Percentiles rank a stretch among this genome's conserved stretches.
Conservation (phyloP, 2,329 filamentous ascomycete genomes). For the Ophiostoma quercus region DNA sequence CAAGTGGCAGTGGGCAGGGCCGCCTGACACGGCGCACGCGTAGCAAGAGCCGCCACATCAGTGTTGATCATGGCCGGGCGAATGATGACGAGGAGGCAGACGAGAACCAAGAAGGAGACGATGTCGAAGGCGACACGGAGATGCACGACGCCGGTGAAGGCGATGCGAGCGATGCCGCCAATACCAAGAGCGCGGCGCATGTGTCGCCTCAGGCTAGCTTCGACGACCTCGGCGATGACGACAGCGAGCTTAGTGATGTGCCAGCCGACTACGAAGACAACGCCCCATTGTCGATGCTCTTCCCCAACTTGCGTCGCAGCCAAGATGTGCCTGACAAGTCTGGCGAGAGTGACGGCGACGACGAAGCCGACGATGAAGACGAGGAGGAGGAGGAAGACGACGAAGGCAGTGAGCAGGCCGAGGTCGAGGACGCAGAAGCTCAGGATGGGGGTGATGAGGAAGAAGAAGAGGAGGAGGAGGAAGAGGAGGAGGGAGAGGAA, state of each 20-base stretch:
- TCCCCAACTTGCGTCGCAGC: slow-evolving; percentile 45
- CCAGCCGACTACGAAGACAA: slow-evolving; percentile 55
- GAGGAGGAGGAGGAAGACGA: slow-evolving; percentile 30
- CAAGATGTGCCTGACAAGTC: slow-evolving; percentile 30
- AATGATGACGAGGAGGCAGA: slow-evolving; percentile 31
- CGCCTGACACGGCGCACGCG: slow-evolving; percentile 32
- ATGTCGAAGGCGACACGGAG: slow-evolving; percentile 25
- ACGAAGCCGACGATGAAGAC: slow-evolving; percentile 29
- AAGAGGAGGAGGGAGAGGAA: not conserved
- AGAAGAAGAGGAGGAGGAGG: slow-evolving; percentile 6
- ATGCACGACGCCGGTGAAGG: slow-evolving; percentile 17
- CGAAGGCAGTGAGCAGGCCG: not conserved
- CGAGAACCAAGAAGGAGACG: slow-evolving; percentile 35
- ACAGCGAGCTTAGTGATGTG: slow-evolving; percentile 64
- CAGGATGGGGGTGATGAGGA: not conserved
- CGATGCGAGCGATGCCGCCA: slow-evolving; percentile 18
- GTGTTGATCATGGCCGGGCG: slow-evolving; percentile 23
- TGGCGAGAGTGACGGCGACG: slow-evolving; percentile 26
- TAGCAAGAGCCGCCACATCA: slow-evolving; percentile 26
- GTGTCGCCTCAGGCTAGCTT: slow-evolving; percentile 56
- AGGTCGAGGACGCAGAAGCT: slow-evolving; percentile 27
- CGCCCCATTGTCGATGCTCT: slow-evolving; percentile 49
- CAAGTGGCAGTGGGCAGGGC: slow-evolving; percentile 35
- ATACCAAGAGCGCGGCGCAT: slow-evolving; percentile 32
- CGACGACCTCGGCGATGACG: slow-evolving; percentile 62